A percentile compares a stretch with the other conserved stretches of the same genome.
phyloP scores from a whole-genome alignment of 768 basidiomycete genomes.

The Pulveroboletus sp. region DNA sequence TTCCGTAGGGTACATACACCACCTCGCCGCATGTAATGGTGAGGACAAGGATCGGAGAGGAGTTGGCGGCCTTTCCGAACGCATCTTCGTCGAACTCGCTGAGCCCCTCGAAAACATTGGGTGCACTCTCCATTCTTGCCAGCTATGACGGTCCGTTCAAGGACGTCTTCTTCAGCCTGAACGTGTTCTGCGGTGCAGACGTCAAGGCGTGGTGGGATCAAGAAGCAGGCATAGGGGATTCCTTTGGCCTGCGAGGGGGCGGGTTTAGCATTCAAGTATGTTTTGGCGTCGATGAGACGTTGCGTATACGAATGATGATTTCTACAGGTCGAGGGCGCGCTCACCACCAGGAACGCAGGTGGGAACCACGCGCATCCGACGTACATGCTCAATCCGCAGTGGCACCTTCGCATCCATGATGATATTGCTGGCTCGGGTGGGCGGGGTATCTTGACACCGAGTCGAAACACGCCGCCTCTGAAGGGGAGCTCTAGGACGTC shows the following conservation, averaged over 20 bases:
- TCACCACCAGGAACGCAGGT: slow-evolving; percentile 73
- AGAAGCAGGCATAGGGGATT: slow-evolving; percentile 18
- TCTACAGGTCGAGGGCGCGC: slow-evolving; percentile 51
- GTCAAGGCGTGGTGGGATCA: slow-evolving; percentile 47
- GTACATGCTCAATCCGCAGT: slow-evolving; percentile 91
- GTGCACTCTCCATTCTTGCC: slow-evolving; percentile 50
- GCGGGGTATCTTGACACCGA: background rate
- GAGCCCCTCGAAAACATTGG: slow-evolving; percentile 27
- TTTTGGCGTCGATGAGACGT: background rate
- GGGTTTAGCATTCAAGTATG: slow-evolving; percentile 17
- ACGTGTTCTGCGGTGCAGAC: slow-evolving; percentile 41
- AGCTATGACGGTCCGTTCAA: slow-evolving; percentile 65
- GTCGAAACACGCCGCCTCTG: background rate
- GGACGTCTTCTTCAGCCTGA: slow-evolving; percentile 66
- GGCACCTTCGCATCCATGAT: slow-evolving; percentile 57
- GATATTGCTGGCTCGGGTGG: slow-evolving; percentile 12
- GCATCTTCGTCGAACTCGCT: background rate
- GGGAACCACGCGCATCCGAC: slow-evolving; percentile 78
- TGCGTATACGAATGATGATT: background rate
- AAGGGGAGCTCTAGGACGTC: slow-evolving; percentile 6
- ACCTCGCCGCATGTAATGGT: slow-evolving; percentile 44
- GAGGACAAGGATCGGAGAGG: slow-evolving; percentile 12
- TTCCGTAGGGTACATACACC: slow-evolving; percentile 39
- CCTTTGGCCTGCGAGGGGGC: background rate
- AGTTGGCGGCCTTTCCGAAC: slow-evolving; percentile 23